Evolutionary conservation across 768 basidiomycete genomes (phyloP).

Genomic region (Boletus tomentosulus): DNA sequence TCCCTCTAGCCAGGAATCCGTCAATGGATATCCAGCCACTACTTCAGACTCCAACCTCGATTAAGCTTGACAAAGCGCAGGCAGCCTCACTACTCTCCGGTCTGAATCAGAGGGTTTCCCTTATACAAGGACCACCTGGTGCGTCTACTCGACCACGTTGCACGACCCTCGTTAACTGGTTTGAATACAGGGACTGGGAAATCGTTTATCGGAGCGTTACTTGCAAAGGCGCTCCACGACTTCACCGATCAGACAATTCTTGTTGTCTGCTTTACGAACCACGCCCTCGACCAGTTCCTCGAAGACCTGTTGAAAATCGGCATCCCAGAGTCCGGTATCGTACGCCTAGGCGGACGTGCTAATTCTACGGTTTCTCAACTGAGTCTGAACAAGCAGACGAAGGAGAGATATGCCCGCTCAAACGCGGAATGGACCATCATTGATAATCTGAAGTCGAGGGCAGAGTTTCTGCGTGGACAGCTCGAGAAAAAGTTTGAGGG

Average conservation of each 20-base stretch:
- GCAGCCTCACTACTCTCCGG: slow-evolving; percentile 44
- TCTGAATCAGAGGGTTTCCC: slow-evolving; percentile 50
- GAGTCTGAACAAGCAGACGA: slow-evolving; percentile 38
- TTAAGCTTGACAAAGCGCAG: slow-evolving; percentile 54
- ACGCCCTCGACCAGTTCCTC: slow-evolving; percentile 69
- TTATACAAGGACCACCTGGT: slow-evolving; percentile 77
- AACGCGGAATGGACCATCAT: slow-evolving; percentile 40
- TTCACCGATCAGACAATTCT: slow-evolving; percentile 48
- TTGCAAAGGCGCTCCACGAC: slow-evolving; percentile 58
- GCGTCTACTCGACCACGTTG: not conserved
- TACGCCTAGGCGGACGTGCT: slow-evolving; percentile 57
- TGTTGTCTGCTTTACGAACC: slow-evolving; percentile 72
- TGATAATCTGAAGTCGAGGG: slow-evolving; percentile 35
- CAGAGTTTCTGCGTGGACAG: slow-evolving; percentile 25
- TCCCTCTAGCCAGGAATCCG: slow-evolving; percentile 29
- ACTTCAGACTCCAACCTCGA: slow-evolving; percentile 34
- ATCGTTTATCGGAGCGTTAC: slow-evolving; percentile 65
- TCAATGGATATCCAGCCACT: slow-evolving; percentile 37
- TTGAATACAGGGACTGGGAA: slow-evolving; percentile 59
- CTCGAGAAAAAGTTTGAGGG: slow-evolving; percentile 31
- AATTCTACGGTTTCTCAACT: slow-evolving; percentile 43
- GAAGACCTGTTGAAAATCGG: slow-evolving; percentile 58
- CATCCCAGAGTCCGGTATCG: slow-evolving; percentile 43
- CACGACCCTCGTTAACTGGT: not conserved
- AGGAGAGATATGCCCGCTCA: slow-evolving; percentile 18